Evolutionary conservation across 805 yeast species (phyloP), one percentile per base, ranked within the genome.

Genomic region (Cyberlindnera galapagoensis): DNA sequence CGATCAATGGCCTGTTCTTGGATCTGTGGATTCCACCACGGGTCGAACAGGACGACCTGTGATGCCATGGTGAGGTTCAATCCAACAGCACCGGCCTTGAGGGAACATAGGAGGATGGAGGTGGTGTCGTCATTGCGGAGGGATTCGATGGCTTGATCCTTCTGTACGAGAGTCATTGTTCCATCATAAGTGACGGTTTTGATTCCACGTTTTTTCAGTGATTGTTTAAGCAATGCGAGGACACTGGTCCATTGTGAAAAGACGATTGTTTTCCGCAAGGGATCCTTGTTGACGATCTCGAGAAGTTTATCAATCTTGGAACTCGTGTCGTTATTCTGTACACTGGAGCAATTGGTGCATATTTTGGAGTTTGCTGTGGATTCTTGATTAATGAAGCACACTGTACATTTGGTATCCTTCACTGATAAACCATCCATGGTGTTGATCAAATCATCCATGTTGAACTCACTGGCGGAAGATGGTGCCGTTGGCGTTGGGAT

Each of bases 1-100:
- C 97, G 59, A 57, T 86, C 95, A 34, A 86, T 80, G 0, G 95
- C 95, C 52, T 86, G 95, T 28, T 82, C 83, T 49, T 86, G 95
- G 35, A 80, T 74, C 26, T 94, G 86, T 24, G 84, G 92, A 25
- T 88, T 82, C 97, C 97, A 87, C 90, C 95, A 87, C 0, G 96
- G 95, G 47, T 88, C 96, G 83, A 84, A 79, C 65, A 87, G 65
- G 42, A 76, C 83, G 3, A 90, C 96, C 24, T 76, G 69, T 0
- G 83, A 79, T 0, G 96, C 94, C 31, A 76, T 72, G 0, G 94
- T 87, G 37, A 87, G 63, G 49, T 87, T 87, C 40, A 87, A 63
- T 0, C 97, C 97, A 5, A 86, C 94, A 2, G 95, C 96, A 14
- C 97, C 97, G 0, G 95, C 88, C 55, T 84, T 87, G 40, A 87